Percentiles rank a stretch among this genome's conserved stretches.
phyloP scores from a whole-genome alignment of 1,284 basidiomycete species.

The Ustilago crameri region DNA sequence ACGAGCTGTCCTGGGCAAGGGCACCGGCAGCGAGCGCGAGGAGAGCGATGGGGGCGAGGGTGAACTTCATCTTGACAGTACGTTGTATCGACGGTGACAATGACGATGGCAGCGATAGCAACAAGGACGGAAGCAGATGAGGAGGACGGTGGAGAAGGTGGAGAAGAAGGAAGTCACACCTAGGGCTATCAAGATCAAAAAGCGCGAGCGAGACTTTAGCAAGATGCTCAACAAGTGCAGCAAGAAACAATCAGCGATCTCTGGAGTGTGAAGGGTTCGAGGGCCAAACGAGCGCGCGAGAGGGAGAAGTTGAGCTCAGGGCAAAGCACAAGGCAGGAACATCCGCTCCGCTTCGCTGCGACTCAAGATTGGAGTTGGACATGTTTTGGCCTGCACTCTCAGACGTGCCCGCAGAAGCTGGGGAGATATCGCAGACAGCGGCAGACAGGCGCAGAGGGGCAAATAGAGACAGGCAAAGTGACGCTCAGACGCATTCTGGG shows the following conservation, averaged over 20 bases:
- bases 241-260: background rate
- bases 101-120: conserved; percentile 2
- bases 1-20: conserved; percentile 47
- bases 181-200: background rate
- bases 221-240: background rate
- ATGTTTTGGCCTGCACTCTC: conserved; percentile 2
- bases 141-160: background rate
- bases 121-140: background rate
- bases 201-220: background rate
- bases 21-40: conserved; percentile 51
- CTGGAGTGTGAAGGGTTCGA: background rate
- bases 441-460: background rate
- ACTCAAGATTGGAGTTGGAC: no score
- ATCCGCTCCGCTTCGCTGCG: no score
- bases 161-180: conserved; percentile 3
- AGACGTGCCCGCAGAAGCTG: no score
- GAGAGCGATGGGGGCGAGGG: conserved; percentile 49
- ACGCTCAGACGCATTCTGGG: conserved; percentile 5
- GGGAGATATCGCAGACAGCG: no score
- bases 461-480: conserved; percentile 3
- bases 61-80: conserved; percentile 55
- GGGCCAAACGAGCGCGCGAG: background rate
- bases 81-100: conserved; percentile 1
- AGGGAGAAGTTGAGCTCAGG: background rate
- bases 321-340: background rate